phyloP scores from a whole-genome alignment of 371 early-diverging fungal species.

The Basidiobolus meristosporus region DNA sequence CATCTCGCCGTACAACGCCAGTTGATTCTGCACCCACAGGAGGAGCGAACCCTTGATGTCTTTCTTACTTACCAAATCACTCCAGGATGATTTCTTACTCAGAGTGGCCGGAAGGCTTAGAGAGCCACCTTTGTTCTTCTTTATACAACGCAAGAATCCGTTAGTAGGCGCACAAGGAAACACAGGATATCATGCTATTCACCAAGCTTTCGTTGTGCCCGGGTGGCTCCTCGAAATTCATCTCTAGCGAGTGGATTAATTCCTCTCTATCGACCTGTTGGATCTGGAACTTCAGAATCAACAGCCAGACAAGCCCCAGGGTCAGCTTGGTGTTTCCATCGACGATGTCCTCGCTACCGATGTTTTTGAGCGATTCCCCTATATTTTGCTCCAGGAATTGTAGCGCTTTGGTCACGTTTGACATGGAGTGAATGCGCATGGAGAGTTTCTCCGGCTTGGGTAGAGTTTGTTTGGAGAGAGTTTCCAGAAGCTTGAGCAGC shows the following conservation, averaged over 20 bases:
- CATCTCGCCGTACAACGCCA: conserved; percentile 30
- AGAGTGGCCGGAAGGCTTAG: too few relatives aligned
- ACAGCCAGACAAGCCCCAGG: conserved; percentile 61
- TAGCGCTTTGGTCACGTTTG: conserved; percentile 58
- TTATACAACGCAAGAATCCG: too few relatives aligned
- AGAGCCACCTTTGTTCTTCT: conserved; percentile 11
- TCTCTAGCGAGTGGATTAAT: conserved; percentile 2
- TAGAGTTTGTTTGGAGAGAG: conserved; percentile 22
- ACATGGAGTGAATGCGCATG: conserved; percentile 58
- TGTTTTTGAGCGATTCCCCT: conserved; percentile 40
- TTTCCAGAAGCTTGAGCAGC: conserved; percentile 31
- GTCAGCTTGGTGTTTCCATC: conserved; percentile 75
- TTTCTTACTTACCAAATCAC: conserved; percentile 5
- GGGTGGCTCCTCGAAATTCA: too few relatives aligned
- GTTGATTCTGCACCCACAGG: conserved; percentile 32
- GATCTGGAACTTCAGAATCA: conserved; percentile 53
- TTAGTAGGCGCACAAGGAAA: background rate
- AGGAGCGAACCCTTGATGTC: conserved; percentile 27
- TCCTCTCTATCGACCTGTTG: conserved; percentile 20
- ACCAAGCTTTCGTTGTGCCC: too few relatives aligned
- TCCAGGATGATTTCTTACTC: conserved; percentile 1
- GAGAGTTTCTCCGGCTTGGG: conserved; percentile 37
- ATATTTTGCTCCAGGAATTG: conserved; percentile 35
- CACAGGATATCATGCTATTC: background rate
- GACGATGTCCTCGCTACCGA: conserved; percentile 68